phyloP scores from a whole-genome alignment of 2,329 filamentous ascomycete genomes.

The Volutella citrinella region DNA sequence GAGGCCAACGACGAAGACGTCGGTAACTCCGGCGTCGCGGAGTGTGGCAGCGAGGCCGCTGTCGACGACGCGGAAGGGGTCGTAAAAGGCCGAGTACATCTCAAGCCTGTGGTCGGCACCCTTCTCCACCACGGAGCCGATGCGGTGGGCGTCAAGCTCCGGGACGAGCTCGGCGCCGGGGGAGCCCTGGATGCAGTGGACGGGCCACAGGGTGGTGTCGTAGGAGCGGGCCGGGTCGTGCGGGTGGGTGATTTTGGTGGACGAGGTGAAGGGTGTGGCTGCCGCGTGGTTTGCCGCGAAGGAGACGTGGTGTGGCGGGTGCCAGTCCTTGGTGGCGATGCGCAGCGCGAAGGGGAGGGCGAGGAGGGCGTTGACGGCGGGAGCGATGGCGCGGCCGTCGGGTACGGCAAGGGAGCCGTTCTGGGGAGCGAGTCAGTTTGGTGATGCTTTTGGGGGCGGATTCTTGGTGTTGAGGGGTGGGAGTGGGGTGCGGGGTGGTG shows the following conservation, averaged over 20 bases:
- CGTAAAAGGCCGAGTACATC: constrained; percentile 92
- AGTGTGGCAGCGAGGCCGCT: constrained; percentile 62
- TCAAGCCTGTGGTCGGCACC: constrained; percentile 72
- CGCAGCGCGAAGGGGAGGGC: constrained; percentile 67
- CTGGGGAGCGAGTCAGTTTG: constrained; percentile 43
- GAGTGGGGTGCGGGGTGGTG: background rate
- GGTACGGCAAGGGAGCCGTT: constrained; percentile 82
- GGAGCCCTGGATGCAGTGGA: constrained; percentile 79
- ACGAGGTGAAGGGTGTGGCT: constrained; percentile 66
- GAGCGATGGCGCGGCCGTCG: constrained; percentile 66
- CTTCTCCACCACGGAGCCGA: constrained; percentile 75
- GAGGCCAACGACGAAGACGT: constrained; percentile 83
- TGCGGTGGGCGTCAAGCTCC: constrained; percentile 58
- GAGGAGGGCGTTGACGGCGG: constrained; percentile 73
- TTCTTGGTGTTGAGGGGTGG: background rate
- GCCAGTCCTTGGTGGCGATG: constrained; percentile 90
- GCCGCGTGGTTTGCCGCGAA: constrained; percentile 77
- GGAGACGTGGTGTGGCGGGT: constrained; percentile 79
- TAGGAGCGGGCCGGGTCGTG: constrained; percentile 60
- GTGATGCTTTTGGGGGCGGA: too few species aligned
- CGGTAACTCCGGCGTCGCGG: constrained; percentile 57
- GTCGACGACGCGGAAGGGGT: constrained; percentile 67
- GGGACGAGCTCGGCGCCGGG: constrained; percentile 70
- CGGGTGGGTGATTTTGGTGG: constrained; percentile 64
- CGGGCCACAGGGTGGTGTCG: constrained; percentile 76